phyloP scores from a whole-genome alignment of 495 filamentous ascomycete genomes.

The Bryoglossum gracile region DNA sequence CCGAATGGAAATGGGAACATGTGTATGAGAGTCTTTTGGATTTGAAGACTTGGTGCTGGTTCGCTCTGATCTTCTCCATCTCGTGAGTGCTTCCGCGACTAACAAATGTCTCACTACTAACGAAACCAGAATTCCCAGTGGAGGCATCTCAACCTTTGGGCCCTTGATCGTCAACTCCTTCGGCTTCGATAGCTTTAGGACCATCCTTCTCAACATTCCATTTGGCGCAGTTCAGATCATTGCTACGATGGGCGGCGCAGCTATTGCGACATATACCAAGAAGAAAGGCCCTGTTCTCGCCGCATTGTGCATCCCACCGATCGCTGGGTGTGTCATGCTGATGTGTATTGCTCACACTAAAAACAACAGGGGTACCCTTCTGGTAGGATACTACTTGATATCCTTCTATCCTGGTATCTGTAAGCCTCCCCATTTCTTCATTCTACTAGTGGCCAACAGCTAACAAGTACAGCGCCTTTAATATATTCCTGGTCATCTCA shows the following conservation, averaged over 20 bases:
- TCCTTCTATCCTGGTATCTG: constrained; percentile 55
- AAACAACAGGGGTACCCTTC: constrained; percentile 39
- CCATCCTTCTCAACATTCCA: constrained; percentile 56
- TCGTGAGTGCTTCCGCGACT: constrained; percentile 26
- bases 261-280: constrained; percentile 44
- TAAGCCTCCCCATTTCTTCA: constrained; percentile 17
- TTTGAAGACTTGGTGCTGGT: constrained; percentile 62
- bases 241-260: constrained; percentile 50
- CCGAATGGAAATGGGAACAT: constrained; percentile 56
- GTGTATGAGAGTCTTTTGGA: constrained; percentile 55
- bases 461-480: constrained; percentile 37
- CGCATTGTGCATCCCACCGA: constrained; percentile 48
- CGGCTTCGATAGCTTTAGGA: constrained; percentile 49
- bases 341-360: constrained; percentile 40
- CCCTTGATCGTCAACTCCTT: constrained; percentile 53
- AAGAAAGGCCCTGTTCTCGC: constrained; percentile 49
- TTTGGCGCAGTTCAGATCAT: constrained; percentile 55
- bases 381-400: constrained; percentile 55
- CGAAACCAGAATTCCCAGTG: constrained; percentile 45
- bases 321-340: constrained; percentile 50
- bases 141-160: constrained; percentile 56
- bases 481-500: constrained; percentile 57
- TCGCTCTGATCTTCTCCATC: constrained; percentile 43
- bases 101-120: background rate
- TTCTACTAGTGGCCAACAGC: background rate